phyloP scores from a whole-genome alignment of 73 alveolate genomes.

The Blepharisma stoltei region DNA sequence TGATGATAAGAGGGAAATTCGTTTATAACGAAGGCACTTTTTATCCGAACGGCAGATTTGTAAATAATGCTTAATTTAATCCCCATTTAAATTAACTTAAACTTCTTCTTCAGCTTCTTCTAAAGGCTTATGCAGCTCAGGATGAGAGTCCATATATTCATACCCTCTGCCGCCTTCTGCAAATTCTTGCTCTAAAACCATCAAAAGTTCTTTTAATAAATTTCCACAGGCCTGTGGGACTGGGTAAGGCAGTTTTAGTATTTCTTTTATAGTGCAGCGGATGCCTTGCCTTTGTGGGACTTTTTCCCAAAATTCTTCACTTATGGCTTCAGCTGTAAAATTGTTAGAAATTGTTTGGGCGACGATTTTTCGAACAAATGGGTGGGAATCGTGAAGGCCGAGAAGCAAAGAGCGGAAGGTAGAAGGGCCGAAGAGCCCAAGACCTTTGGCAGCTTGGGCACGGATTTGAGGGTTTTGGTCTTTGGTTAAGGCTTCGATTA shows the following conservation, averaged over 20 bases:
- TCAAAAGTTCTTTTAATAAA: neutral
- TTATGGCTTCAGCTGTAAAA: constrained; percentile 35
- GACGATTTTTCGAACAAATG: constrained; percentile 69
- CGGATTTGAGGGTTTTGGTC: constrained; percentile 78
- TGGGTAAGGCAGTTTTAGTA: constrained; percentile 21
- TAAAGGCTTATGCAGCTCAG: no score
- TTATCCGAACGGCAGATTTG: neutral
- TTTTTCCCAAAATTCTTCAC: constrained; percentile 41
- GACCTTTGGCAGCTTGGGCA: constrained; percentile 79
- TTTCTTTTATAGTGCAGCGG: constrained; percentile 28
- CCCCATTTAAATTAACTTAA: no score
- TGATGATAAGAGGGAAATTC: neutral
- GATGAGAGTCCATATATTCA: no score
- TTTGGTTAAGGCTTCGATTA: constrained; percentile 89
- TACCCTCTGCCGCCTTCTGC: no score
- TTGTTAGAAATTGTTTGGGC: neutral
- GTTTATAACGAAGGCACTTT: constrained; percentile 1
- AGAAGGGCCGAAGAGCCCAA: constrained; percentile 82
- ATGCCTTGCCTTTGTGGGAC: constrained; percentile 17
- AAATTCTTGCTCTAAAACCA: neutral
- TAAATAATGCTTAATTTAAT: neutral
- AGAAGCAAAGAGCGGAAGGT: constrained; percentile 80
- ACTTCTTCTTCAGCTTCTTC: no score
- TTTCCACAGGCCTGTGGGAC: neutral
- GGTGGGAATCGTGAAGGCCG: constrained; percentile 82